These are phyloP conservation scores for Trichosporon inkin DNA, from an alignment of 1,284 basidiomycete species.

Conservation along the genomic window DNA sequence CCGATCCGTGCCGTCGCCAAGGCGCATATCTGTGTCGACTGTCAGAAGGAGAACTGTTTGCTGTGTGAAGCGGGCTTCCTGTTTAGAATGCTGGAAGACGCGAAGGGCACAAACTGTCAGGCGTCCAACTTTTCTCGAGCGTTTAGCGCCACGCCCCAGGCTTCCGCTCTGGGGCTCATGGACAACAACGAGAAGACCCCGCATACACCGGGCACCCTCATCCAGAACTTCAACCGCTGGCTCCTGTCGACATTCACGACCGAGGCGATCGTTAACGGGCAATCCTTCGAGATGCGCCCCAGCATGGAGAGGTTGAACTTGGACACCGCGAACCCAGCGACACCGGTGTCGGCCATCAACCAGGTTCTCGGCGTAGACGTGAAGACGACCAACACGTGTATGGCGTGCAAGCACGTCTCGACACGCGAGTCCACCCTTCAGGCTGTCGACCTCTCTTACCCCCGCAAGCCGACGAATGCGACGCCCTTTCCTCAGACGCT, in stretches of 20 bases:
- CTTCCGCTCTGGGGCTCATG: conserved; percentile 80
- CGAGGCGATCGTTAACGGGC: conserved; percentile 38
- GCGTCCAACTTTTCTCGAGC: conserved; percentile 94
- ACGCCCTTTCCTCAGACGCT: conserved; percentile 64
- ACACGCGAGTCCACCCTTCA: conserved; percentile 72
- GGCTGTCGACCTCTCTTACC: conserved; percentile 79
- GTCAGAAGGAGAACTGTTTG: conserved; percentile 83
- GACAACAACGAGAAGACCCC: conserved; percentile 75
- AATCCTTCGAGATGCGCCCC: conserved; percentile 29
- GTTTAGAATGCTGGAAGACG: conserved; percentile 92
- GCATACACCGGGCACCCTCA: conserved; percentile 76
- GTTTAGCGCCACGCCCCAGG: conserved; percentile 70
- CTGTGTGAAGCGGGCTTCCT: conserved; percentile 95
- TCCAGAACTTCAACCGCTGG: conserved; percentile 93
- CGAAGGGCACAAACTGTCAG: conserved; percentile 89
- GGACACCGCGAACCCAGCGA: neutral
- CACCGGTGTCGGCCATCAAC: conserved; percentile 60
- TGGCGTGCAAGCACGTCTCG: conserved; percentile 65
- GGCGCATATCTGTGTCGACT: conserved; percentile 84
- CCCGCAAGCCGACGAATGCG: conserved; percentile 15
- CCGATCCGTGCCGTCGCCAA: conserved; percentile 80
- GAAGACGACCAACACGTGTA: conserved; percentile 69
- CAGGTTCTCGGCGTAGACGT: conserved; percentile 75
- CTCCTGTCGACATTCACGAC: conserved; percentile 57
- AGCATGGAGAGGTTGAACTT: conserved; percentile 16